Evolutionary conservation across 2,329 filamentous ascomycete species (phyloP), one percentile per base, ranked within the genome.

Genomic region (Orbilia javanica): DNA sequence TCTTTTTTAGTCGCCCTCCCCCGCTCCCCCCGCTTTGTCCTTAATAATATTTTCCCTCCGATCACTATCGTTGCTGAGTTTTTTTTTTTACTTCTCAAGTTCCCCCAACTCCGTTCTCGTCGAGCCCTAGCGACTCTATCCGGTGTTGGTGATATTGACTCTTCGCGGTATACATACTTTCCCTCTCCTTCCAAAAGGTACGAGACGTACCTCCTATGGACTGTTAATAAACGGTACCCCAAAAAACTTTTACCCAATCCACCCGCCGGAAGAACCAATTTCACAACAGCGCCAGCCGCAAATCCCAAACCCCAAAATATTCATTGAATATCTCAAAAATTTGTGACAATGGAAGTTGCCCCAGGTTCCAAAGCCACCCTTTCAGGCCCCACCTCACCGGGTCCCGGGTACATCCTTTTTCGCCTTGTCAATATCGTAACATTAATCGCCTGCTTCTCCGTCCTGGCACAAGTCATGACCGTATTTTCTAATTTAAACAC

Each of bases 341-440:
- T 15, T 36, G 18, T 11, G 31, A 70, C 48, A 71, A 77, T 77
- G 73, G 73, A 77, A 44, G 66, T 77, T 31, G 66, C 66, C 36
- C 73, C 73, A 18, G 73, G 73, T 50, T 77, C 73, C 31, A 71
- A 67, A 53, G 29, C 60, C 20, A 67, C 42, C 20, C 60, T 71
- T 36, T 44, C 73, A 4, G 48, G 48, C 50, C 73, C 73, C 0
- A 25, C 50, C 11, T 77, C 66, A 11, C 73, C 73, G 11, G 73
- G 73, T 20, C 73, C 73, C 4, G 73, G 73, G n/a, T 77, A 77
- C 31, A 77, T 77, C 10, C 57, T 77, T 60, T 77, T 77, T 50
- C 73, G 73, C 60, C 27, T 77, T 15, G 48, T 70, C 29, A 77
- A 77, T 60, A 71, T 77, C 15, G 60, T 60, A 48, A 77, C 73